Percentiles rank a stretch among this genome's conserved stretches.
Conservation (phyloP, 495 filamentous ascomycete species). For the Penicillium maclennaniae region DNA sequence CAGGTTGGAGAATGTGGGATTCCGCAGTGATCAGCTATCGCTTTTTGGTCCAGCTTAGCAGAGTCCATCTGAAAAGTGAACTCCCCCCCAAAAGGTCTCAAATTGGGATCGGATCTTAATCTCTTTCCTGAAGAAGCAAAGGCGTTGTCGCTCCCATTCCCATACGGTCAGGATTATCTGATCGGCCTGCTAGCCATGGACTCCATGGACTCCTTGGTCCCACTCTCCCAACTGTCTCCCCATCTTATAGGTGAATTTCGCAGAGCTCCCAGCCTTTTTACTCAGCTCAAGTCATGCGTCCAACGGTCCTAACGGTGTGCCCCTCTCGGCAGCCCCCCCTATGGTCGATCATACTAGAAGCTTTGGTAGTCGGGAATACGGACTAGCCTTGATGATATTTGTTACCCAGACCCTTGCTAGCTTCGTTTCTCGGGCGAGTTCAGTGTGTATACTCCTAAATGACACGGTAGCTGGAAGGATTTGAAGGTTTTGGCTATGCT, state of each 20-base stretch:
- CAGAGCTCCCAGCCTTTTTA: not conserved
- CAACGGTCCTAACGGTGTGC: constrained; percentile 27
- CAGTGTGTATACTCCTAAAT: not conserved
- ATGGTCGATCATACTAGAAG: constrained; percentile 17
- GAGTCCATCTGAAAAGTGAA: not conserved
- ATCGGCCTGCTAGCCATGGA: constrained; percentile 33
- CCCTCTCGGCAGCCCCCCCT: not conserved
- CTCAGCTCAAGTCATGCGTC: constrained; percentile 14
- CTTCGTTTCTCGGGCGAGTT: not conserved
- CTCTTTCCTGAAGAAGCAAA: constrained; percentile 33
- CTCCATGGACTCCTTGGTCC: not conserved
- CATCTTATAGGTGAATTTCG: not conserved
- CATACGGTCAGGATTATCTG: constrained; percentile 31
- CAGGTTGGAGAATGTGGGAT: constrained; percentile 17
- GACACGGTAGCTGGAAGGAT: constrained; percentile 1
- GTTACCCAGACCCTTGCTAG: not conserved
- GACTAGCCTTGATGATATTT: not conserved
- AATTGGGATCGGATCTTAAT: constrained; percentile 34
- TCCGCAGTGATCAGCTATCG: constrained; percentile 12
- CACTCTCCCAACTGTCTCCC: not conserved
- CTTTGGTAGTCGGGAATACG: not conserved
- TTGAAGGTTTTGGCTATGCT: not conserved
- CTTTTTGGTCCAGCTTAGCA: not conserved
- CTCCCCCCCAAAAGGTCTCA: constrained; percentile 12
- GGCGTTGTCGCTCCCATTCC: constrained; percentile 24